phyloP scores from a whole-genome alignment of 2,329 filamentous ascomycete genomes.

The Aspergillus glaucus region DNA sequence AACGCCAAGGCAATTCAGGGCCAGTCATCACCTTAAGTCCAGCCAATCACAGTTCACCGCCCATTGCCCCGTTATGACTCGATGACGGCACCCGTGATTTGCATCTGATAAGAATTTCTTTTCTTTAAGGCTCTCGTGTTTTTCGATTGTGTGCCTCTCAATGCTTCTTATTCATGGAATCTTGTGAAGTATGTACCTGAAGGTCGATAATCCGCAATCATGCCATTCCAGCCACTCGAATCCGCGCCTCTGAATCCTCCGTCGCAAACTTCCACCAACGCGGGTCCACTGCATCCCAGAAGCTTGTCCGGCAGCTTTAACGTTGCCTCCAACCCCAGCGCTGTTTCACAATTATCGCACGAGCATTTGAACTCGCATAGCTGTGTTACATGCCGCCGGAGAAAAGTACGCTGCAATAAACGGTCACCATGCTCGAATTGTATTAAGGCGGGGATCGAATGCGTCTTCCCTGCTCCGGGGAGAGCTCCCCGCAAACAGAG shows the following conservation, averaged over 20 bases:
- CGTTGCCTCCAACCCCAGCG: background rate
- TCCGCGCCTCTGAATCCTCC: background rate
- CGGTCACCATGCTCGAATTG: slow-evolving; percentile 44
- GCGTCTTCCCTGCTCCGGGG: slow-evolving; percentile 57
- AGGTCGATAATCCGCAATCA: background rate
- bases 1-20: too few species aligned
- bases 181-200: background rate
- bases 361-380: slow-evolving; percentile 33
- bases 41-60: background rate
- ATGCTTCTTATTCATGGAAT: background rate
- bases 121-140: background rate
- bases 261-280: background rate
- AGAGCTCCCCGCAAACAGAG: slow-evolving; percentile 54
- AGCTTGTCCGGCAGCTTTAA: background rate
- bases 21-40: background rate
- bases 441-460: slow-evolving; percentile 48
- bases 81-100: background rate
- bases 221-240: background rate
- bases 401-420: slow-evolving; percentile 47
- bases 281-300: background rate
- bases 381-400: slow-evolving; percentile 42
- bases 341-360: slow-evolving; percentile 6
- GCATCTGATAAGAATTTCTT: background rate
- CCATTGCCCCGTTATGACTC: background rate
- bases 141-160: background rate